Evolutionary conservation across 768 basidiomycete genomes (phyloP).

Genomic region (Hypholoma fasciculare): DNA sequence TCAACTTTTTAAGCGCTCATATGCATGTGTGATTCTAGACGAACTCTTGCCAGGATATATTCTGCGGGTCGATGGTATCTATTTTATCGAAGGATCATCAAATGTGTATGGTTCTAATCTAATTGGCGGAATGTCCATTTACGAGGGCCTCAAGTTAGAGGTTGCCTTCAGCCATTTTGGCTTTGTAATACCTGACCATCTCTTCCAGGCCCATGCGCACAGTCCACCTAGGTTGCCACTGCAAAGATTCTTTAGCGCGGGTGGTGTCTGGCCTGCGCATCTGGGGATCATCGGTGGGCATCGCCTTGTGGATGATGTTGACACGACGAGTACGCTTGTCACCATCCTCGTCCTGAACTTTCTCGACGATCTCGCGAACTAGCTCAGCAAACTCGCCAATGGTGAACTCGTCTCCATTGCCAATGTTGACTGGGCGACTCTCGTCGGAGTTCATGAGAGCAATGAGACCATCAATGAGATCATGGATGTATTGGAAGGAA

Average conservation of each 20-base stretch:
- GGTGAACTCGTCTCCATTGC: conserved; percentile 93
- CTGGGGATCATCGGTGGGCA: conserved; percentile 94
- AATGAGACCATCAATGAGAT: conserved; percentile 92
- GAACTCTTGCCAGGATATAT: no score
- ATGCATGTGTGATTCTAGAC: no score
- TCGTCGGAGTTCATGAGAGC: conserved; percentile 94
- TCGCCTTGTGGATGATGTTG: conserved; percentile 74
- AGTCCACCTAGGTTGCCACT: conserved; percentile 93
- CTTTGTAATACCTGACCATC: conserved; percentile 93
- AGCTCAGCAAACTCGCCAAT: conserved; percentile 93
- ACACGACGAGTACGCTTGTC: conserved; percentile 48
- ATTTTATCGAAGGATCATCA: no score
- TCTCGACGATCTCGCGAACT: conserved; percentile 89
- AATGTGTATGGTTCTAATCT: no score
- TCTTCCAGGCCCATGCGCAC: conserved; percentile 93
- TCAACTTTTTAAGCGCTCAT: no score
- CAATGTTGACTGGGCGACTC: conserved; percentile 94
- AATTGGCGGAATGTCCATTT: no score
- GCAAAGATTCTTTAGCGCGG: conserved; percentile 78
- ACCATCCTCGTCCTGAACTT: conserved; percentile 87
- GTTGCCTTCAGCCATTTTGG: conserved; percentile 84
- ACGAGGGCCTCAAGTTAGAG: conserved; percentile 37
- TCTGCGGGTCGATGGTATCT: no score
- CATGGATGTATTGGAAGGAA: conserved; percentile 98
- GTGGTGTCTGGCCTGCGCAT: conserved; percentile 92